Conservation (phyloP, 2,329 filamentous ascomycete species). For the Cladorrhinum sp. region DNA sequence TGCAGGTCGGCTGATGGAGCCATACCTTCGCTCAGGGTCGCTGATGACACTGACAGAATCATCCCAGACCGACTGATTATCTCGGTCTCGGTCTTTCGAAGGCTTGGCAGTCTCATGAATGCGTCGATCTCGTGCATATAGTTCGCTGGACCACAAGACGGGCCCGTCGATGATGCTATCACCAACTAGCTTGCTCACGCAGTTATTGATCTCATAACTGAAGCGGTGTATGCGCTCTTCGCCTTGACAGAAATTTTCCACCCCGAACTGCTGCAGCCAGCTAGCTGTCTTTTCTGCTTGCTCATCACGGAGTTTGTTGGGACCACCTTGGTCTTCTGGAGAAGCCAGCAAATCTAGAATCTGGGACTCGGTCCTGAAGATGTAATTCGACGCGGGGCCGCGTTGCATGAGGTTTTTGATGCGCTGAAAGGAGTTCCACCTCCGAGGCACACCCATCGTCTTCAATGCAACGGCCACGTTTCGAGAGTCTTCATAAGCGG, state of each 20-base stretch:
- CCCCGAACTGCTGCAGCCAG: conserved; percentile 77
- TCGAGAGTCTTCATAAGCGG: conserved; percentile 79
- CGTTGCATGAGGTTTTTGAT: conserved; percentile 47
- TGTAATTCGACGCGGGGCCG: conserved; percentile 56
- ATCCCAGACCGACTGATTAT: conserved; percentile 45
- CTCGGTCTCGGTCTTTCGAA: conserved; percentile 46
- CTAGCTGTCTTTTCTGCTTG: conserved; percentile 80
- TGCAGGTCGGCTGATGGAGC: conserved; percentile 44
- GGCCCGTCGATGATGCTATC: conserved; percentile 81
- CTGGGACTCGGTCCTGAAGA: conserved; percentile 79
- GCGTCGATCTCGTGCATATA: conserved; percentile 76
- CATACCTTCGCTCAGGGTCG: conserved; percentile 51
- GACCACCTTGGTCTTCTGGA: conserved; percentile 77
- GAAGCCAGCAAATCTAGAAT: conserved; percentile 85
- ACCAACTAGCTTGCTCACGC: conserved; percentile 79
- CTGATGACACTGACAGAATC: conserved; percentile 54
- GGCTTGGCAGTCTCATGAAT: conserved; percentile 48
- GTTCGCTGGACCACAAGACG: conserved; percentile 86
- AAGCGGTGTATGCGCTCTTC: conserved; percentile 95
- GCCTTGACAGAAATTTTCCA: conserved; percentile 91
- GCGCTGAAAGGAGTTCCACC: conserved; percentile 50
- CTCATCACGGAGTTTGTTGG: conserved; percentile 94
- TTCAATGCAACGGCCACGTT: conserved; percentile 85
- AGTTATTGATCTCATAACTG: conserved; percentile 83
- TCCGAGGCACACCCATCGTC: conserved; percentile 74